Percentiles rank a stretch among this genome's conserved stretches.
phyloP scores from a whole-genome alignment of 805 yeast species.

The Spathaspora hagerdaliae region DNA sequence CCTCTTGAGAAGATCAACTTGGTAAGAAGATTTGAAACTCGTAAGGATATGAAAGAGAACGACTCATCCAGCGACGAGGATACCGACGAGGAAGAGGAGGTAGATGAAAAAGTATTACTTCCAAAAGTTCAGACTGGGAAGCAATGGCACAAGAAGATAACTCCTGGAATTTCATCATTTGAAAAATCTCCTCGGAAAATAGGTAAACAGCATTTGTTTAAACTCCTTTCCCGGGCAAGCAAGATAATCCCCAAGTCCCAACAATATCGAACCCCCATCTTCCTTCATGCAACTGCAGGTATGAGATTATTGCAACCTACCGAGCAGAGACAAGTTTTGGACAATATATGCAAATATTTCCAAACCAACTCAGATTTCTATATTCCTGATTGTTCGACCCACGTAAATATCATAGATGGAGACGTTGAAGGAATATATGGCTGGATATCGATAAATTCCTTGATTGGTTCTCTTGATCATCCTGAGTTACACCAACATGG shows the following conservation, averaged over 20 bases:
- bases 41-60: slow-evolving; percentile 6
- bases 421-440: slow-evolving; percentile 64
- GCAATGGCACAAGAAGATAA: slow-evolving; percentile 49
- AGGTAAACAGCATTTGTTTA: slow-evolving; percentile 48
- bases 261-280: slow-evolving; percentile 60
- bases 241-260: slow-evolving; percentile 57
- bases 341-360: slow-evolving; percentile 48
- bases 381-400: slow-evolving; percentile 59
- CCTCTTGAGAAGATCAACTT: slow-evolving; percentile 5
- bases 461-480: slow-evolving; percentile 43
- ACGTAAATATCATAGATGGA: slow-evolving; percentile 59
- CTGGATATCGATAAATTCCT: slow-evolving; percentile 61
- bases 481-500: slow-evolving; percentile 39
- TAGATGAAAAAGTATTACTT: slow-evolving; percentile 8
- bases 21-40: slow-evolving; percentile 9
- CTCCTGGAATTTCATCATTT: slow-evolving; percentile 57
- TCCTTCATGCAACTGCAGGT: slow-evolving; percentile 69
- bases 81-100: slow-evolving; percentile 12
- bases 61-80: slow-evolving; percentile 7
- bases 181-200: slow-evolving; percentile 44
- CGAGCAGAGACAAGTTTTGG: slow-evolving; percentile 44
- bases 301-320: slow-evolving; percentile 54
- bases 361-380: slow-evolving; percentile 44
- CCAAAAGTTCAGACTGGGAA: slow-evolving; percentile 32
- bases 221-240: slow-evolving; percentile 45